Conservation (phyloP, 495 filamentous ascomycete species). For the Penicillium verhagenii region DNA sequence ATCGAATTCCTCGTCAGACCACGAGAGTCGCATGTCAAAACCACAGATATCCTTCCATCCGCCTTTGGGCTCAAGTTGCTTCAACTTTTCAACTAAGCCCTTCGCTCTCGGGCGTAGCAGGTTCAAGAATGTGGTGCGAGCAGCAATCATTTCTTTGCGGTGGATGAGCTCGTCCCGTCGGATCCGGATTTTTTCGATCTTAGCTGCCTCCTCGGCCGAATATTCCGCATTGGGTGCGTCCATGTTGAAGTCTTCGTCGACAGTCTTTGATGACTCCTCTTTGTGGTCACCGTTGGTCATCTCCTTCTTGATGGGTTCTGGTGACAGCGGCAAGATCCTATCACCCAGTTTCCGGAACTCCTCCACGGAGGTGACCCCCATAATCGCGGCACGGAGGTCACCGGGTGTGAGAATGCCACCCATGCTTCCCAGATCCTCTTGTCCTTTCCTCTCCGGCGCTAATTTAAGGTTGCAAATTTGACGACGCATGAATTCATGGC, state of each 20-base stretch:
- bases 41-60: slow-evolving; percentile 66
- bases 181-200: slow-evolving; percentile 43
- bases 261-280: slow-evolving; percentile 73
- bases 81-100: slow-evolving; percentile 43
- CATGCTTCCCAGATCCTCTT: slow-evolving; percentile 49
- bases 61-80: slow-evolving; percentile 49
- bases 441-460: slow-evolving; percentile 18
- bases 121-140: slow-evolving; percentile 42
- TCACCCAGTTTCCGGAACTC: slow-evolving; percentile 61
- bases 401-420: slow-evolving; percentile 57
- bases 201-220: slow-evolving; percentile 39
- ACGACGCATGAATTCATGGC: slow-evolving; percentile 54
- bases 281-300: slow-evolving; percentile 10
- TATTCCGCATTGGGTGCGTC: slow-evolving; percentile 34
- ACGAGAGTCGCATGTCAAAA: slow-evolving; percentile 59
- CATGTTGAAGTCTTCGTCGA: slow-evolving; percentile 61
- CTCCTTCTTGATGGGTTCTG: slow-evolving; percentile 20
- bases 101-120: slow-evolving; percentile 47
- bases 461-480: slow-evolving; percentile 33
- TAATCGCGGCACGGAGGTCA: slow-evolving; percentile 57
- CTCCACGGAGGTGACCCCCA: slow-evolving; percentile 43
- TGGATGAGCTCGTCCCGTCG: slow-evolving; percentile 37
- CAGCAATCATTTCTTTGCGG: slow-evolving; percentile 43
- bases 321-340: slow-evolving; percentile 42
- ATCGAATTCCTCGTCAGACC: slow-evolving; percentile 62